Percentiles rank a stretch among this genome's conserved stretches.
Conservation (phyloP, 2,329 filamentous ascomycete genomes). For the Beauveria sp. region DNA sequence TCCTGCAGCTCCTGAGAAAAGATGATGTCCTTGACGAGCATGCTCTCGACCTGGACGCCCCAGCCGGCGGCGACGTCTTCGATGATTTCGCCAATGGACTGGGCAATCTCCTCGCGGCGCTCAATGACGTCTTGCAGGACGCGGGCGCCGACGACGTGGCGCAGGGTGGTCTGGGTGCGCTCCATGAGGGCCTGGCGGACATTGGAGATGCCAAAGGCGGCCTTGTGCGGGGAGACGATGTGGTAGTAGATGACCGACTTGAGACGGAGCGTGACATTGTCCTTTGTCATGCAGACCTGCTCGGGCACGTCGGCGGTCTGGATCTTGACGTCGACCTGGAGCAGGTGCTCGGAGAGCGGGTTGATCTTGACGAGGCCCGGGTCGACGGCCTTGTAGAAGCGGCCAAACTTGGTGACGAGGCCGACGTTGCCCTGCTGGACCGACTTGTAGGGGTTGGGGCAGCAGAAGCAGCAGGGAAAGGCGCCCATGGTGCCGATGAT, state of each 20-base stretch:
- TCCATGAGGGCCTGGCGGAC: slow-evolving; percentile 94
- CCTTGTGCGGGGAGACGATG: slow-evolving; percentile 94
- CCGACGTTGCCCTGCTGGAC: slow-evolving; percentile 92
- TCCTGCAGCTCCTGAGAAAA: slow-evolving; percentile 92
- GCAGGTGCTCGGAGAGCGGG: slow-evolving; percentile 80
- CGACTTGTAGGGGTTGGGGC: slow-evolving; percentile 92
- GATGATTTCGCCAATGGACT: slow-evolving; percentile 93
- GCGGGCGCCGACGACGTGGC: slow-evolving; percentile 91
- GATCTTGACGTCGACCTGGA: slow-evolving; percentile 97
- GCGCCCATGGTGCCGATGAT: slow-evolving; percentile 74
- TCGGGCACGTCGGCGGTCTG: slow-evolving; percentile 95
- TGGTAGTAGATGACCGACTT: slow-evolving; percentile 99
- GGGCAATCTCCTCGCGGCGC: slow-evolving; percentile 91
- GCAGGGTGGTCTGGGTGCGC: slow-evolving; percentile 94
- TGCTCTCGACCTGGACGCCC: slow-evolving; percentile 94
- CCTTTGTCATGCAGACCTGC: slow-evolving; percentile 99
- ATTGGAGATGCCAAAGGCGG: slow-evolving; percentile 92
- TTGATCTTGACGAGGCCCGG: slow-evolving; percentile 97
- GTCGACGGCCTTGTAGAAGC: slow-evolving; percentile 92
- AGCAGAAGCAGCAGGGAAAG: slow-evolving; percentile 83
- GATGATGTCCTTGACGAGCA: slow-evolving; percentile 99
- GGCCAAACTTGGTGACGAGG: slow-evolving; percentile 89
- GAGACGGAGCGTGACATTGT: slow-evolving; percentile 90
- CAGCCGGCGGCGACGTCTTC: slow-evolving; percentile 89
- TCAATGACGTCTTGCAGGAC: slow-evolving; percentile 98